Base-by-base conservation (phyloP, 1,284 basidiomycete genomes). In the Naganishia sp. region DNA sequence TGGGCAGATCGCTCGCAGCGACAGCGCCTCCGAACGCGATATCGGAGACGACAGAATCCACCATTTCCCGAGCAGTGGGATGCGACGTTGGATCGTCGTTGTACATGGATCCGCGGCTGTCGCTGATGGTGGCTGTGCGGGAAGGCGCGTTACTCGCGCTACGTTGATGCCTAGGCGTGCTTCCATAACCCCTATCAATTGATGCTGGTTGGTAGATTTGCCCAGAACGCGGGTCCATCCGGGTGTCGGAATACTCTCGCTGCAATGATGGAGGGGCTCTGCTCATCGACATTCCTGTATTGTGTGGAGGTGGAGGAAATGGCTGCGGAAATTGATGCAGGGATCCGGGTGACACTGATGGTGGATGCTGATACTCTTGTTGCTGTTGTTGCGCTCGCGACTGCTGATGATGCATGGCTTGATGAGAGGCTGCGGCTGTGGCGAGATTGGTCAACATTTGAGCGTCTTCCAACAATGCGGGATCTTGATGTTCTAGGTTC, bases 1-100 rank as follows among this genome's bases (percentile, higher is more conserved):
- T 25, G 11, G 47, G 46, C 39, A 58, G 15, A n/a, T 66, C 63
- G 15, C 53, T 50, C 43, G 63, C 52, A 0, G 64, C 56, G 21
- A 66, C 18, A 9, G 51, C 64, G 18, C 55, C 64, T 10, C 51
- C 53, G 31, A 66, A 66, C 11, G 64, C 64, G 17, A 57, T 66
- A 41, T 66, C 64, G 11, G 64, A 57, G 9, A 66, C 64, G 28
- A 66, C 55, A 3, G 47, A 51, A 45, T 60, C 53, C 25, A 66
- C 56, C 58, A 61, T 43, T 11, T 61, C 58, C 11, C 47, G 28
- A n/a, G 58, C 47, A 23, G 47, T 61, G 3, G 58, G 41, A 25
- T 51, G 35, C 11, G 42, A 17, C 47, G 23, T 42, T 5, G 49
- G 11, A 3, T 61, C 58, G 7, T 61, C 58, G 17, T 51, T 49